Evolutionary conservation across 139 green algal species (phyloP).

Genomic region (Chlorella sp.): DNA sequence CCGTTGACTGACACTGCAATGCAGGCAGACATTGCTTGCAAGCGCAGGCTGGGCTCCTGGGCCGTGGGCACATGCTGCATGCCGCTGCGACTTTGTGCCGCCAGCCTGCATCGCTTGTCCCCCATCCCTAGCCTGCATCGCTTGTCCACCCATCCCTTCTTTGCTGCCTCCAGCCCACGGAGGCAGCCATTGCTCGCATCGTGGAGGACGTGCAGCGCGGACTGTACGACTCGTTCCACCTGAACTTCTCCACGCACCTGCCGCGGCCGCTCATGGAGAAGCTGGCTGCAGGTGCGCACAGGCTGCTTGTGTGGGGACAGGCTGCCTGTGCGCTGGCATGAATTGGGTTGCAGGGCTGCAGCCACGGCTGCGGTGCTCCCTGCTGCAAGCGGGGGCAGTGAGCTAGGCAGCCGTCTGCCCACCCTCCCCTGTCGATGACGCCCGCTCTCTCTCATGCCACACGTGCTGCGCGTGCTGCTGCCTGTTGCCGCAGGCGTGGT

Average conservation of each 20-base stretch:
- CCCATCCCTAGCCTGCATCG: too few relatives aligned
- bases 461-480: not conserved
- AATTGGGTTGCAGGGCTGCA: not conserved
- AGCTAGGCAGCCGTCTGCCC: not conserved
- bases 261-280: slow-evolving; percentile 80
- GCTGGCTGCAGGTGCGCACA: slow-evolving; percentile 56
- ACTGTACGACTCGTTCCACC: slow-evolving; percentile 92
- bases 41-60: not conserved
- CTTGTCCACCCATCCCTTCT: too few relatives aligned
- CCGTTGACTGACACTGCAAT: not conserved
- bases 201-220: slow-evolving; percentile 69
- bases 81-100: too few relatives aligned
- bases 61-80: too few relatives aligned
- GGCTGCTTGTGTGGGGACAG: not conserved
- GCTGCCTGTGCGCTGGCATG: not conserved
- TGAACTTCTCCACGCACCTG: slow-evolving; percentile 92
- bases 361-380: not conserved
- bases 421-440: too few relatives aligned
- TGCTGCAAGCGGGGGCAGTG: not conserved
- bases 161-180: slow-evolving; percentile 57
- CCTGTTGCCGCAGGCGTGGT: slow-evolving; percentile 60
- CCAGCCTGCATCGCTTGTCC: too few relatives aligned
- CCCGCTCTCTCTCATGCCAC: not conserved
- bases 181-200: slow-evolving; percentile 77
- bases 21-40: not conserved